These are phyloP conservation scores for Boletus patriciae DNA, from an alignment of 768 basidiomycete species.

Conservation along the genomic window DNA sequence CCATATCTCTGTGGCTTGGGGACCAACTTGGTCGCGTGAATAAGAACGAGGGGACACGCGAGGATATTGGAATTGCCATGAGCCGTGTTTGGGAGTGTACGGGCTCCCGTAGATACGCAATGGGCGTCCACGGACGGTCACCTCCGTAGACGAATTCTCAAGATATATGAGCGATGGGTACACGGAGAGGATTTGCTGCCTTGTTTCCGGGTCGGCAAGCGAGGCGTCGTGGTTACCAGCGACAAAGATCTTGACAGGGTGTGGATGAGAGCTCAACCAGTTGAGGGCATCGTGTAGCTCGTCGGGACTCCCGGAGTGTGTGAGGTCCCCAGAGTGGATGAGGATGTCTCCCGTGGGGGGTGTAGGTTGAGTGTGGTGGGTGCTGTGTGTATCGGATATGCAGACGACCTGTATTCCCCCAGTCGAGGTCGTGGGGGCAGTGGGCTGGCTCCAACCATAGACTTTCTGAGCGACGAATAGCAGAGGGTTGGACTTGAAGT, in stretches of 20 bases:
- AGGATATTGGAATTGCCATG: conserved; percentile 12
- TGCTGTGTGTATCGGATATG: conserved; percentile 11
- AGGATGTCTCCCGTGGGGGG: conserved; percentile 9
- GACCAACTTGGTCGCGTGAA: too few relatives aligned
- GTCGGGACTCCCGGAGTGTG: conserved; percentile 1
- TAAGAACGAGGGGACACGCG: neutral
- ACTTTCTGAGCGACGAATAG: conserved; percentile 6
- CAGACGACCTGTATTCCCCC: neutral
- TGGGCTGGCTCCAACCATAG: neutral
- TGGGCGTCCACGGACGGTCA: conserved; percentile 1
- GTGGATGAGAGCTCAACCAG: conserved; percentile 8
- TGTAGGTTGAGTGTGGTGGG: conserved; percentile 2
- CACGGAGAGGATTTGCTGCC: neutral
- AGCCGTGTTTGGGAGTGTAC: conserved; percentile 9
- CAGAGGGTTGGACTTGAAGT: conserved; percentile 4
- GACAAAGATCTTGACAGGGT: conserved; percentile 9
- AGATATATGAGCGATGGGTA: conserved; percentile 10
- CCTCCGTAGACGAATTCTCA: conserved; percentile 3
- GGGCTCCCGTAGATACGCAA: conserved; percentile 12
- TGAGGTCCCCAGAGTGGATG: conserved; percentile 7
- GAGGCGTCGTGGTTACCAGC: conserved; percentile 12
- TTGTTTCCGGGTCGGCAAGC: conserved; percentile 2
- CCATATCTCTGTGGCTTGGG: too few relatives aligned
- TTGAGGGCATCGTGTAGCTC: conserved; percentile 8
- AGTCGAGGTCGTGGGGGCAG: neutral